Percentiles rank a stretch among this genome's conserved stretches.
Evolutionary conservation across 169 alveolate genomes (phyloP).

Genomic region (Plasmodium relictum): DNA sequence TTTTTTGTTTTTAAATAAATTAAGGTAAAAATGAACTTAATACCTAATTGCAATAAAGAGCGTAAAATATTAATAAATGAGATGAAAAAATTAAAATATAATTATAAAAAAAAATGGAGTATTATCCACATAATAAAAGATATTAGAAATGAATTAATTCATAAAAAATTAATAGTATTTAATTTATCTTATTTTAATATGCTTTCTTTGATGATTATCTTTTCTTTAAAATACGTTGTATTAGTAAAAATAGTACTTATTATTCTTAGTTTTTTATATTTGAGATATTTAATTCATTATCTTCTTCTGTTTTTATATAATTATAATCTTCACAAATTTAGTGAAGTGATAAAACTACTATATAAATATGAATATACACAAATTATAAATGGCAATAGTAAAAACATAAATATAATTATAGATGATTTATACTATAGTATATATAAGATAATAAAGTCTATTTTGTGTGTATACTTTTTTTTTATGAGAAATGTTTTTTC

Average conservation of each 20-base stretch:
- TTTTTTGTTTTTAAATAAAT: not conserved
- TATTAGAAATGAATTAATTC: not conserved
- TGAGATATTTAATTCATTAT: slow-evolving; percentile 8
- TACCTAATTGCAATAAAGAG: not conserved
- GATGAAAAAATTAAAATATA: not conserved
- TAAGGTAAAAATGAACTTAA: not conserved
- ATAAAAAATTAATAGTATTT: not conserved
- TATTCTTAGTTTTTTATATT: slow-evolving; percentile 3
- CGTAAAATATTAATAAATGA: not conserved
- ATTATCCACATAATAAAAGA: not conserved
- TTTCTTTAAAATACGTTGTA: slow-evolving; percentile 2
- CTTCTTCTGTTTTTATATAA: slow-evolving; percentile 20
- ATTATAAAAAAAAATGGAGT: not conserved
- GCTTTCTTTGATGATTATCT: slow-evolving; percentile 7
- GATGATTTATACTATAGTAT: slow-evolving; percentile 17
- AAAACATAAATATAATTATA: slow-evolving; percentile 1
- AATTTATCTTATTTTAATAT: not conserved
- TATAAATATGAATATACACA: slow-evolving; percentile 6
- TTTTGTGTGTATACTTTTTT: slow-evolving; percentile 11
- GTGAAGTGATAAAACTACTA: slow-evolving; percentile 12
- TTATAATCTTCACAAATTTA: slow-evolving; percentile 13
- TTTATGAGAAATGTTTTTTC: slow-evolving; percentile 6
- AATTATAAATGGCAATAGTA: not conserved
- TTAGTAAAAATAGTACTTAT: slow-evolving; percentile 11
- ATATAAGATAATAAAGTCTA: slow-evolving; percentile 20